Base-by-base conservation (phyloP, 1,284 basidiomycete genomes). In the Malassezia yamatoensis region DNA sequence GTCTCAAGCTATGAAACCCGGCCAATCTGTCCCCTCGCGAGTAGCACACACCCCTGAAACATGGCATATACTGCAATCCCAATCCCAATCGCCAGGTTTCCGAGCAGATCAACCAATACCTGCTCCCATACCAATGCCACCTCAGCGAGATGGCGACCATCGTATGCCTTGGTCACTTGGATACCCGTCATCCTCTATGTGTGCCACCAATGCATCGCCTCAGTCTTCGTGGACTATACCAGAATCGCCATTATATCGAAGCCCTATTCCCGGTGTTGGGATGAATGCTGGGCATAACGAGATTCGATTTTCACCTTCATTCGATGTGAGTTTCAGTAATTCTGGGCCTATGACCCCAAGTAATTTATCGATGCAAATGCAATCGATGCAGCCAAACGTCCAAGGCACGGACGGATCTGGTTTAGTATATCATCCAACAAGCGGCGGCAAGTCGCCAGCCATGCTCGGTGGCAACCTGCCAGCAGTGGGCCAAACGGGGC, bases 301-400 rank as follows among this genome's bases (percentile, higher is more conserved):
- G 18, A 49, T 57, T 24, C 44, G 38, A 5, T 51, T 57, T n/a
- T 57, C 54, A 5, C 35, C 48, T 6, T 51, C 54, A 7, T 51
- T 57, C 44, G 54, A 57, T 35, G 20, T 50, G 7, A 51, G 49
- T 24, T 57, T 52, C 34, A 41, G 43, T 9, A 51, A 52, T n/a
- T 38, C 44, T 4, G 54, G 54, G 16, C 54, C 54, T 2, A 21
- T 57, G 13, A 57, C 54, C 21, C 54, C 54, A 2, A 49, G 36
- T 16, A 39, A 21, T 18, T 24, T 49, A 32, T 29, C 51, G 34
- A 39, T 46, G 51, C n/a, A 18, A 8, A 5, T 53, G 35, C 43
- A 43, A 10, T 45, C 42, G 20, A 32, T 34, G 18, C 51, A 53
- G n/a, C 20, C 51, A 16, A 43, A 36, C 33, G 41, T 53, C 37